These are phyloP conservation scores for Monosporozyma aquatica DNA, from an alignment of 805 yeast genomes.

Conservation along the genomic window DNA sequence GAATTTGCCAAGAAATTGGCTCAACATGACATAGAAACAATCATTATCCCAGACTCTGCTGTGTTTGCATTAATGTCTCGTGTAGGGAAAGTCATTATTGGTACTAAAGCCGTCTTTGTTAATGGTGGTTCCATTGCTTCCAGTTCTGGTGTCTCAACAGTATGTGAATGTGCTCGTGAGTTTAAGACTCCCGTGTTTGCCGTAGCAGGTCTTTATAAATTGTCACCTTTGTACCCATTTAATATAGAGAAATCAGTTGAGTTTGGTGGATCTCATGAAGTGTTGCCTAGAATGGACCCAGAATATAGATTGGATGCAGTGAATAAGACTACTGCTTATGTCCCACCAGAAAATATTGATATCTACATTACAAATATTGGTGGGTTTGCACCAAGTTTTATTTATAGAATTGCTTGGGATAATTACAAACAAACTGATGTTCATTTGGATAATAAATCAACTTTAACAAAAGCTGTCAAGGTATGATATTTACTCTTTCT, in stretches of 20 bases:
- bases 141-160: slow-evolving; percentile 84
- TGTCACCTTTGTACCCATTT: slow-evolving; percentile 88
- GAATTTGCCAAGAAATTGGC: slow-evolving; percentile 71
- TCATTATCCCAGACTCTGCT: slow-evolving; percentile 86
- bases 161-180: slow-evolving; percentile 92
- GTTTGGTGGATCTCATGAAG: slow-evolving; percentile 66
- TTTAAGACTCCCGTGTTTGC: slow-evolving; percentile 94
- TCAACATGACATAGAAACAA: slow-evolving; percentile 79
- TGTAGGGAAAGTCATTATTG: slow-evolving; percentile 91
- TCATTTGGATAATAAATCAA: slow-evolving; percentile 36
- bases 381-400: slow-evolving; percentile 92
- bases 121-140: slow-evolving; percentile 91
- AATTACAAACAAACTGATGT: slow-evolving; percentile 84
- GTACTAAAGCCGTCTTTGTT: slow-evolving; percentile 86
- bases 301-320: slow-evolving; percentile 42
- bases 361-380: slow-evolving; percentile 93
- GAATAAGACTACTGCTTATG: slow-evolving; percentile 84
- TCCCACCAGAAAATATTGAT: slow-evolving; percentile 89
- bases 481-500: no score
- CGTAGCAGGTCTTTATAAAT: slow-evolving; percentile 86
- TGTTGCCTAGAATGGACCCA: slow-evolving; percentile 49
- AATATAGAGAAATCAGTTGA: slow-evolving; percentile 76
- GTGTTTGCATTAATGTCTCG: slow-evolving; percentile 94
- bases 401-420: slow-evolving; percentile 90
- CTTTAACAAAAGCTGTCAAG: background rate